Evolutionary conservation across 208 protist genomes (phyloP).

Genomic region (Wallacemonas sp.): DNA sequence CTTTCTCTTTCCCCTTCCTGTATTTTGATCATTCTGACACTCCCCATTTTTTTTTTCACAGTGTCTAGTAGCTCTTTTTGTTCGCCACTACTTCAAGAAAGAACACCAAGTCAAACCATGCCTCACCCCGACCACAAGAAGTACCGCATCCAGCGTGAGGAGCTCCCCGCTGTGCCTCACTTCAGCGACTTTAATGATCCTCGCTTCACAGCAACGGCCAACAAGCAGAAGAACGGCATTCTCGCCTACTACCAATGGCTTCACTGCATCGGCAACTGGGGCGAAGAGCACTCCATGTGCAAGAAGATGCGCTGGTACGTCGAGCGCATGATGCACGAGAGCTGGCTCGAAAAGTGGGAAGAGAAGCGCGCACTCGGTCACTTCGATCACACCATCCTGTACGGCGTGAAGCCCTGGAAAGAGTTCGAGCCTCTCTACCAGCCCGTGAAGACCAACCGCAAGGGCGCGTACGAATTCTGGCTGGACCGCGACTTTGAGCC

Average conservation of each 20-base stretch:
- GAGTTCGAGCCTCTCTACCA: constrained; percentile 90
- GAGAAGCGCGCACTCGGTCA: constrained; percentile 86
- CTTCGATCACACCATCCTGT: constrained; percentile 87
- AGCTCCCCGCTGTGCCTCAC: constrained; percentile 72
- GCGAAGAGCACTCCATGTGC: constrained; percentile 90
- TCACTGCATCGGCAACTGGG: constrained; percentile 91
- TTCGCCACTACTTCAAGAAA: constrained; percentile 5
- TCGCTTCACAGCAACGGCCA: constrained; percentile 56
- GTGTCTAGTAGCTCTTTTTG: constrained; percentile 11
- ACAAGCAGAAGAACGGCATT: constrained; percentile 90
- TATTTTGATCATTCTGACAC: not conserved
- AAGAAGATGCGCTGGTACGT: constrained; percentile 92
- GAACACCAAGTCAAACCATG: constrained; percentile 46
- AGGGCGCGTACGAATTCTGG: constrained; percentile 91
- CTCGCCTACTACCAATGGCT: constrained; percentile 91
- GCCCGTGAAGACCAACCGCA: constrained; percentile 87
- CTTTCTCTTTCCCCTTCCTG: constrained; percentile 8
- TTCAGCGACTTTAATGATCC: constrained; percentile 89
- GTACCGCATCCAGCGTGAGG: constrained; percentile 84
- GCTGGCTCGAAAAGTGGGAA: constrained; percentile 88
- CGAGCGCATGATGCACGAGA: constrained; percentile 89
- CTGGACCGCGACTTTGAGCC: constrained; percentile 83
- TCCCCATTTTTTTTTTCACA: not conserved
- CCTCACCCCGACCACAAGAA: constrained; percentile 82
- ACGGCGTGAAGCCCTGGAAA: constrained; percentile 87